Evolutionary conservation across 345 rosid species (phyloP), one percentile per base, ranked within the genome.

Genomic region (Pistacia atlantica): DNA sequence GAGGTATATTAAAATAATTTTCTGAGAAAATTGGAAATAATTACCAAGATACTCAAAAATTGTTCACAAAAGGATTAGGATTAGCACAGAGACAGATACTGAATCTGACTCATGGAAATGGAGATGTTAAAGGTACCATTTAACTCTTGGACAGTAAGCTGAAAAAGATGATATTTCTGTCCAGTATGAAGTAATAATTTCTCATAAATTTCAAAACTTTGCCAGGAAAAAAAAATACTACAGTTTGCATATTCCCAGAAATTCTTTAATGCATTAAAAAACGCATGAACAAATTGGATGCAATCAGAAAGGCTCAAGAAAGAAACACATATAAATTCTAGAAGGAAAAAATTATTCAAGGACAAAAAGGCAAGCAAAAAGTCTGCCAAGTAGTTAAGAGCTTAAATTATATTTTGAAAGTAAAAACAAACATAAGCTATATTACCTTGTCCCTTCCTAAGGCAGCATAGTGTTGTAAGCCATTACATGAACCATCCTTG

Each of bases 401-500:
- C 65, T 33, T 17, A 38, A 12, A 73, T 64, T 60, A 48, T 9
- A 49, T 31, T 58, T 59, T 61, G 51, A 62, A 49, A 46, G n/a
- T 28, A 49, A 65, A 46, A 55, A 57, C 46, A 79, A 65, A 70
- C 4, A 70, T 9, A 56, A 75, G 78, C 48, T 2, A 61, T 35
- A 74, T 89, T 90, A 97, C 99, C 99, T 90, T 85, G 83, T 97
- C 99, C 84, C 98, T 92, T 79, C 99, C 98, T 74, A 94, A 88
- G 57, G 99, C 99, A 83, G 99, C 99, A 87, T 97, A 97, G 78
- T 97, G 99, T 82, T 97, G 99, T 77, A 97, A 87, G 70, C 99
- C 99, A 84, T 97, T 97, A 80, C 99, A 94, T n/a, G 99, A 94
- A 82, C 99, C 99, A 88, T 97, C 99, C 99, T 96, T 66, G 67